phyloP scores from a whole-genome alignment of 257 asterid genomes.

The Solanum pennellii region DNA sequence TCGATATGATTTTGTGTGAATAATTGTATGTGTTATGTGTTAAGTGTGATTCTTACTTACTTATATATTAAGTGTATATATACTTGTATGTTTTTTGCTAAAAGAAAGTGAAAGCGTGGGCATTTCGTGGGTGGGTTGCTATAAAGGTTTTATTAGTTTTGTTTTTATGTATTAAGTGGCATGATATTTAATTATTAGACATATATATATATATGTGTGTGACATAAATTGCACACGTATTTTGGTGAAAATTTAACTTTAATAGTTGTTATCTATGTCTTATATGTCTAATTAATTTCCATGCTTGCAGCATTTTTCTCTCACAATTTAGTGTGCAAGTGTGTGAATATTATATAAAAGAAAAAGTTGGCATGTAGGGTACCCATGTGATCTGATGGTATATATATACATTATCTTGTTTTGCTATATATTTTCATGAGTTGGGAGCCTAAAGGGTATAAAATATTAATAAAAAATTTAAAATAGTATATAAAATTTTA shows the following conservation, averaged over 20 bases:
- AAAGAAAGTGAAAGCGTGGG: constrained; percentile 35
- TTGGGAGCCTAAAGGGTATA: too few species aligned
- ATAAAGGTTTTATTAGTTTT: constrained; percentile 1
- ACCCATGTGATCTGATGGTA: background rate
- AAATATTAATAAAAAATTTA: too few species aligned
- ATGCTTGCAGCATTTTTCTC: background rate
- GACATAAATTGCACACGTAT: background rate
- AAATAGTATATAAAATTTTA: too few species aligned
- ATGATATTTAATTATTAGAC: background rate
- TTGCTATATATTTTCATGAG: too few species aligned
- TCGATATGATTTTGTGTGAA: background rate
- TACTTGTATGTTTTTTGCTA: background rate
- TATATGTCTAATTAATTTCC: background rate
- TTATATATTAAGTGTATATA: background rate
- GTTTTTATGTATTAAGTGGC: background rate
- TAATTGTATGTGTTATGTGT: background rate
- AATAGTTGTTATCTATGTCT: background rate
- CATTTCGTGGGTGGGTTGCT: constrained; percentile 26
- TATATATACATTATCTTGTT: too few species aligned
- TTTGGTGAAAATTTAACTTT: background rate
- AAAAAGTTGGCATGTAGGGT: background rate
- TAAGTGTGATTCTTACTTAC: background rate
- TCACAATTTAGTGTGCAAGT: background rate
- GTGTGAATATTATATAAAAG: background rate
- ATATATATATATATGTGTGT: background rate